Percentiles rank a stretch among this genome's conserved stretches.
Conservation (phyloP, 2,329 filamentous ascomycete genomes). For the Aureobasidium mangrovei region DNA sequence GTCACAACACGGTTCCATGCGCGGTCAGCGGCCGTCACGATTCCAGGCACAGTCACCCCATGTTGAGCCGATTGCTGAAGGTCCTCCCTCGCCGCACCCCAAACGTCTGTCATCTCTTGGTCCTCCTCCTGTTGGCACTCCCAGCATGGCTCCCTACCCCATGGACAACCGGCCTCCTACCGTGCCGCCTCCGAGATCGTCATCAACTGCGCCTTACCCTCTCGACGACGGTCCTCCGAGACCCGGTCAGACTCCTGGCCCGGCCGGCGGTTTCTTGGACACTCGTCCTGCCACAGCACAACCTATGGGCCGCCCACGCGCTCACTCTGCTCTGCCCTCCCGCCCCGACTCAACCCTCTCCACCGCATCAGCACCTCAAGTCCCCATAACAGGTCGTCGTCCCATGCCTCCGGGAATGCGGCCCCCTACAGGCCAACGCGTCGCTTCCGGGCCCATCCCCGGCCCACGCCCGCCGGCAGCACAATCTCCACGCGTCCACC, state of each 20-base stretch:
- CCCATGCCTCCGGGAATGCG: background rate
- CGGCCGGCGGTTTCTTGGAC: constrained; percentile 21
- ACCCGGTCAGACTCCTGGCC: background rate
- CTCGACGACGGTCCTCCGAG: constrained; percentile 52
- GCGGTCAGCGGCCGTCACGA: constrained; percentile 38
- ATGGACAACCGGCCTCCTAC: constrained; percentile 34
- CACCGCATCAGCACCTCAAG: constrained; percentile 15
- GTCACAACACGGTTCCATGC: constrained; percentile 44
- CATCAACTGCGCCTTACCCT: constrained; percentile 60
- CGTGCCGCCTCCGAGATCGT: constrained; percentile 45
- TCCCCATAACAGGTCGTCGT: constrained; percentile 13
- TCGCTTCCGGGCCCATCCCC: constrained; percentile 26
- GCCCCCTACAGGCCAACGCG: constrained; percentile 17
- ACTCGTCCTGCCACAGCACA: constrained; percentile 39
- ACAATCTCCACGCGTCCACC: constrained; percentile 17
- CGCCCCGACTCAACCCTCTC: constrained; percentile 23
- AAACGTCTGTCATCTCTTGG: constrained; percentile 13
- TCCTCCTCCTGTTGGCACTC: constrained; percentile 16
- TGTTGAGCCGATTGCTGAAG: constrained; percentile 33
- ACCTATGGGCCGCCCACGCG: constrained; percentile 36
- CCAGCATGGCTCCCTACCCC: constrained; percentile 22
- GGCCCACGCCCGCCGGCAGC: background rate
- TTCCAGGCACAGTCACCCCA: constrained; percentile 29
- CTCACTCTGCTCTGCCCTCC: constrained; percentile 43
- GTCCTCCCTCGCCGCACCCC: constrained; percentile 35